Evolutionary conservation across 2,329 filamentous ascomycete species (phyloP).

Genomic region (Myotisia sp.): DNA sequence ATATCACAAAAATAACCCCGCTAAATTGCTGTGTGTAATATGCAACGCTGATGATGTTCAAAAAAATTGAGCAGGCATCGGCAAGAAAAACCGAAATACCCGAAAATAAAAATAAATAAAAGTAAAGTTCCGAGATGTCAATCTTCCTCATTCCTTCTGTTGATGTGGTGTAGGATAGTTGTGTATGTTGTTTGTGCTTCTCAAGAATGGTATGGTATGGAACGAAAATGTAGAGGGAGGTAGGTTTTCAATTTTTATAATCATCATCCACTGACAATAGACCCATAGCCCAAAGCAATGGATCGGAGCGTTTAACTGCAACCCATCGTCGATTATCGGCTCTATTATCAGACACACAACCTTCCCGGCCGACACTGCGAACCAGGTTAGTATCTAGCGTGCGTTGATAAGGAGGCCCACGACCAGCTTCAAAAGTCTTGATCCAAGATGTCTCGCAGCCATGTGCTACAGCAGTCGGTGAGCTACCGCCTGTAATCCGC

Average conservation of each 20-base stretch:
- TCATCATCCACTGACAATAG: slow-evolving; percentile 66
- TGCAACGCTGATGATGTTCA: no score
- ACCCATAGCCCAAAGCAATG: slow-evolving; percentile 63
- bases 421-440: slow-evolving; percentile 55
- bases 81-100: no score
- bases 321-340: slow-evolving; percentile 39
- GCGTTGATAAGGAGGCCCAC: slow-evolving; percentile 59
- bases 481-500: slow-evolving; percentile 74
- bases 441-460: slow-evolving; percentile 79
- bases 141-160: no score
- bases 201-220: not conserved
- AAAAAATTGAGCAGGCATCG: no score
- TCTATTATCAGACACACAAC: slow-evolving; percentile 17
- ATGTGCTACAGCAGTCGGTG: slow-evolving; percentile 62
- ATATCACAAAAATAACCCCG: no score
- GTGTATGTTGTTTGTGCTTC: no score
- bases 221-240: not conserved
- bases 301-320: slow-evolving; percentile 47
- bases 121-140: no score
- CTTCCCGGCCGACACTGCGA: slow-evolving; percentile 8
- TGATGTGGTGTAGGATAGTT: no score
- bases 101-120: no score
- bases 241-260: slow-evolving; percentile 13
- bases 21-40: no score
- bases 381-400: slow-evolving; percentile 16